Evolutionary conservation across 164 flowering plant species (phyloP).

Genomic region (Kingdonia uniflora): DNA sequence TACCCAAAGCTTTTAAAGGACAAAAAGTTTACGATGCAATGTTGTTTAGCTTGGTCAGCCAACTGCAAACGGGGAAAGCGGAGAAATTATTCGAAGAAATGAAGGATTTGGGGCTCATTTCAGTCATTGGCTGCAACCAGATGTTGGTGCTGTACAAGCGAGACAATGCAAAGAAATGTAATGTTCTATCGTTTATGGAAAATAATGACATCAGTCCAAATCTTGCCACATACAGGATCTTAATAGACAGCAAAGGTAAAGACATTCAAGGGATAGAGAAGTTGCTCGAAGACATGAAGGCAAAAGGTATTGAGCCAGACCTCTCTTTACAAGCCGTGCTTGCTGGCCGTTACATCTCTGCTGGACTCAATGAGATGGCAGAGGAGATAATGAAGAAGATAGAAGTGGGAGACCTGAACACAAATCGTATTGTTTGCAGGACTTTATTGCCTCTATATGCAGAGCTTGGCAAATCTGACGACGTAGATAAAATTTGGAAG

Average conservation of each 20-base stretch:
- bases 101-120: slow-evolving; percentile 47
- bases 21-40: slow-evolving; percentile 61
- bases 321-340: slow-evolving; percentile 18
- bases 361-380: slow-evolving; percentile 67
- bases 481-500: slow-evolving; percentile 67
- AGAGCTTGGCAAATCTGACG: slow-evolving; percentile 52
- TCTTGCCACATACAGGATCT: slow-evolving; percentile 45
- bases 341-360: slow-evolving; percentile 43
- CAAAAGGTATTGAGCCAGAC: slow-evolving; percentile 52
- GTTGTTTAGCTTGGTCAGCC: slow-evolving; percentile 42
- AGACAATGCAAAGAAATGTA: slow-evolving; percentile 59
- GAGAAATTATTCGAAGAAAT: slow-evolving; percentile 72
- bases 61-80: slow-evolving; percentile 41
- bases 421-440: slow-evolving; percentile 31
- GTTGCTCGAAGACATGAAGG: slow-evolving; percentile 69
- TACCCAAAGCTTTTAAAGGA: slow-evolving; percentile 55
- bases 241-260: slow-evolving; percentile 68
- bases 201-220: slow-evolving; percentile 64
- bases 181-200: slow-evolving; percentile 72
- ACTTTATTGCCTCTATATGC: slow-evolving; percentile 59
- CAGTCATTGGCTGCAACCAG: slow-evolving; percentile 68
- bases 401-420: slow-evolving; percentile 39
- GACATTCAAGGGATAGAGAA: slow-evolving; percentile 79
- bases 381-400: slow-evolving; percentile 59
- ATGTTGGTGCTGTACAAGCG: slow-evolving; percentile 74